Evolutionary conservation across 139 green algal genomes (phyloP).

Genomic region (Chlorella sp.): DNA sequence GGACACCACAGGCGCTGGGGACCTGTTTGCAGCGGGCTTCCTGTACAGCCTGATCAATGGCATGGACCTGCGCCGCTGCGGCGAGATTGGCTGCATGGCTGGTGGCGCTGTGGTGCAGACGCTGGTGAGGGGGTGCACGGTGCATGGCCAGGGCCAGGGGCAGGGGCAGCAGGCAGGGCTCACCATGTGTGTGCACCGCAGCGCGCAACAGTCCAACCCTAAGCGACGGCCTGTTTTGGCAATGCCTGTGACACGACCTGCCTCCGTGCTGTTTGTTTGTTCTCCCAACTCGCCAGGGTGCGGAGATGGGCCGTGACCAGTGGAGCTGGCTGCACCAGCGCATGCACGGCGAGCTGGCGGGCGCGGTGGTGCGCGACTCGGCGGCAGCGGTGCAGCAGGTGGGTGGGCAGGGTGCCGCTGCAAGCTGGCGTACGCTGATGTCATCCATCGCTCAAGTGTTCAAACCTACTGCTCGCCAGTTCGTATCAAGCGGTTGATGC

Average conservation of each 20-base stretch:
- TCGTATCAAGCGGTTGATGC: too few species aligned
- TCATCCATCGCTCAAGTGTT: too few species aligned
- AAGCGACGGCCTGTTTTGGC: too few species aligned
- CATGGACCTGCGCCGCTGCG: conserved; percentile 51
- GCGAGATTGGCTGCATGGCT: conserved; percentile 67
- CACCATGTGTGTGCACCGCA: too few species aligned
- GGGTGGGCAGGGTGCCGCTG: background rate
- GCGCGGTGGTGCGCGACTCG: conserved; percentile 57
- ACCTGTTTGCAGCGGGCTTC: conserved; percentile 77
- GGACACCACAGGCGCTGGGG: conserved; percentile 76
- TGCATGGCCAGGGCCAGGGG: too few species aligned
- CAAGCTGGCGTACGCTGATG: too few species aligned
- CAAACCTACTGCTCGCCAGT: too few species aligned
- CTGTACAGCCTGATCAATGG: conserved; percentile 46
- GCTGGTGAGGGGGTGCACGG: conserved; percentile 15
- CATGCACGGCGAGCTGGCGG: conserved; percentile 62
- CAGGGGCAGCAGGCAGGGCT: too few species aligned
- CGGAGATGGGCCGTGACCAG: conserved; percentile 60
- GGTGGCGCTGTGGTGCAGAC: conserved; percentile 71
- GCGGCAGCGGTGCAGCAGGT: conserved; percentile 50
- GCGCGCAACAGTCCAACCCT: too few species aligned
- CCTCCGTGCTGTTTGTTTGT: too few species aligned
- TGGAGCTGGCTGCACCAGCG: conserved; percentile 64
- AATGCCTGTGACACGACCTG: too few species aligned
- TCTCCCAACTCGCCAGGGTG: conserved; percentile 22